Evolutionary conservation across 2,329 filamentous ascomycete species (phyloP), one percentile per base, ranked within the genome.

Genomic region (Keithomyces neogunnii): DNA sequence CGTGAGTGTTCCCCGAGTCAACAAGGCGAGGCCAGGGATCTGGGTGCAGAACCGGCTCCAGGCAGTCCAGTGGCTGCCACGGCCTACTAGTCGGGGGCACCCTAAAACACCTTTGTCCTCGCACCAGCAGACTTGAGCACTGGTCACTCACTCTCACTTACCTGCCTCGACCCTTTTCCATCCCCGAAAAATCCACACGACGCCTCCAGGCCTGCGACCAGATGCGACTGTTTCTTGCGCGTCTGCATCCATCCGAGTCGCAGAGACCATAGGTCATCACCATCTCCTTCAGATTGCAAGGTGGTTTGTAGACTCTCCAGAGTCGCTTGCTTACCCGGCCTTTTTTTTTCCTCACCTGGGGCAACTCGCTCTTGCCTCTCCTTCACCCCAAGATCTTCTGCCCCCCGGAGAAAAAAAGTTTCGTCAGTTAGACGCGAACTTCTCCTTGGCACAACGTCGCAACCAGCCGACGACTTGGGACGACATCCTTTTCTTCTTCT

Each of bases 221-320:
- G 40, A 53, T 47, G 51, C 51, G 44, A 54, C 46, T 44, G 30
- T 38, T 39, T 35, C 35, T 51, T 48, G 45, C 50, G 50, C 53
- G 31, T 52, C 47, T 48, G 42, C 48, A 44, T 13, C 38, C 35
- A 45, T 38, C 46, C 46, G 13, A 26, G 26, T 47, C 45, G 38
- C 48, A 47, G 40, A 48, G 42, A 35, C 36, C 45, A 31, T 38
- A 10, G 48, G 13, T 8, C 19, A 39, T 48, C 29, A 6, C 29
- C 26, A 35, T 7, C 19, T 19, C 19, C 19, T 45, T 13, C 7
- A 36, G 32, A 32, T n/a, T 39, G 35, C 43, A 32, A 30, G n/a
- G 30, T 40, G 30, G 10, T 46, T 42, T 44, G 35, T 43, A 43
- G 29, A 19, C 31, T n/a, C 28, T 36, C 11, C 19, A 39, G 13